Conservation (phyloP, 495 filamentous ascomycete genomes). For the Aspergillus ostianus region DNA sequence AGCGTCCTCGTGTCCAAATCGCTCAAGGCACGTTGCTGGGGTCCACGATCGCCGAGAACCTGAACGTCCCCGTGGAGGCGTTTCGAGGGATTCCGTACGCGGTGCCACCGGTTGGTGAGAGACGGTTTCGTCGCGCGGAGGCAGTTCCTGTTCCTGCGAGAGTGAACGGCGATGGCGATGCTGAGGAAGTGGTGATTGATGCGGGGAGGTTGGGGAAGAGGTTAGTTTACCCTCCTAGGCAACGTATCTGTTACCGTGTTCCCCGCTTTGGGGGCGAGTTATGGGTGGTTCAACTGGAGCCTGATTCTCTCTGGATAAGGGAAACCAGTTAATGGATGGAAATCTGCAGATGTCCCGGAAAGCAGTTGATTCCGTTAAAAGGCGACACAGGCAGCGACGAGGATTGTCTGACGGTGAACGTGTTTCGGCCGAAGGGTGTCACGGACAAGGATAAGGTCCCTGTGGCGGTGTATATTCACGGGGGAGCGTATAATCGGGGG, state of each 20-base stretch:
- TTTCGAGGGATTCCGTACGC: slow-evolving; percentile 65
- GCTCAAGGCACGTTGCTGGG: slow-evolving; percentile 58
- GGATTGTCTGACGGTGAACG: slow-evolving; percentile 54
- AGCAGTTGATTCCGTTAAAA: slow-evolving; percentile 12
- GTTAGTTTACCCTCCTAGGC: no score
- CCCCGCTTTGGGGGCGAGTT: neutral
- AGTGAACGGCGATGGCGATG: no score
- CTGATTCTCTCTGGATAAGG: no score
- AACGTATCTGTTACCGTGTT: neutral
- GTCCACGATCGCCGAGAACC: slow-evolving; percentile 34
- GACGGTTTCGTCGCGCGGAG: slow-evolving; percentile 53
- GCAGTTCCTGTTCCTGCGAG: no score
- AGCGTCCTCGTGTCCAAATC: slow-evolving; percentile 37
- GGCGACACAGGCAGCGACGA: slow-evolving; percentile 40
- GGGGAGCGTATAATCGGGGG: slow-evolving; percentile 40
- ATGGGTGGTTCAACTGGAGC: no score
- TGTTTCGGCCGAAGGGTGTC: slow-evolving; percentile 45
- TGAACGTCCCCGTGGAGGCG: slow-evolving; percentile 50
- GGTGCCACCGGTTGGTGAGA: slow-evolving; percentile 50
- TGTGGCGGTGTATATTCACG: slow-evolving; percentile 54
- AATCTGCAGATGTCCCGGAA: slow-evolving; percentile 17
- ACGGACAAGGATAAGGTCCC: slow-evolving; percentile 41
- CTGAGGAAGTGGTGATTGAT: slow-evolving; percentile 33
- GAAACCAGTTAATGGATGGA: no score
- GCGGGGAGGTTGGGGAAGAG: slow-evolving; percentile 38